Base-by-base conservation (phyloP, 2,329 filamentous ascomycete species). In the Diatrype stigma region DNA sequence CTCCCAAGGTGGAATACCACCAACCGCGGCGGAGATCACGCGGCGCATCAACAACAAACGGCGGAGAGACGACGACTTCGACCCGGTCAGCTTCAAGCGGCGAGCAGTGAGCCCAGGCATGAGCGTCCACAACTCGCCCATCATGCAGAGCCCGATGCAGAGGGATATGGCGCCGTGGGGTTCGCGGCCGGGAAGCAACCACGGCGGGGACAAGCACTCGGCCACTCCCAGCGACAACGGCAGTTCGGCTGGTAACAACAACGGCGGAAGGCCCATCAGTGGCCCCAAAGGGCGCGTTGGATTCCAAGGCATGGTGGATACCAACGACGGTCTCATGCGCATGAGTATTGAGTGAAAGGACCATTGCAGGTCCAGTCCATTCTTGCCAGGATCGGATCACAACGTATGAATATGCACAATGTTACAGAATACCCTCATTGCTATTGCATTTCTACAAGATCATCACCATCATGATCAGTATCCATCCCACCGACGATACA, bases 311-410 rank as follows among this genome's bases (percentile, higher is more conserved):
- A 96, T 97, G 92, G 87, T 83, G 17, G 93, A 96, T 70, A 93
- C 93, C n/a, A 90, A 90, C 66, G 93, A 96, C 67, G 89, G 91
- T 2, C 78, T 96, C 57, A 96, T 96, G 87, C 91, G 93, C 62
- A 94, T 97, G 89, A 96, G 89, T 69, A 96, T 96, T 63, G 92
- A 96, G 68, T 96, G 26, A 30, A 30, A 10, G 10, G 26, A 10
- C 10, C 26, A n/a, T 30, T 10, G 26, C 10, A 10, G 26, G 10
- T 30, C 26, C n/a, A n/a, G n/a, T n/a, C 5, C 26, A 30, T 5
- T 30, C 30, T 21, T 47, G 30, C 45, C 7, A 37, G 45, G 30
- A 30, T 35, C 26, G 5, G 10, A 30, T 30, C 26, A 10, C n/a
- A n/a, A n/a, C n/a, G n/a, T n/a, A n/a, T n/a, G n/a, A n/a, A n/a